Base-by-base conservation (phyloP, 164 flowering plant genomes). In the Aristolochia contorta region DNA sequence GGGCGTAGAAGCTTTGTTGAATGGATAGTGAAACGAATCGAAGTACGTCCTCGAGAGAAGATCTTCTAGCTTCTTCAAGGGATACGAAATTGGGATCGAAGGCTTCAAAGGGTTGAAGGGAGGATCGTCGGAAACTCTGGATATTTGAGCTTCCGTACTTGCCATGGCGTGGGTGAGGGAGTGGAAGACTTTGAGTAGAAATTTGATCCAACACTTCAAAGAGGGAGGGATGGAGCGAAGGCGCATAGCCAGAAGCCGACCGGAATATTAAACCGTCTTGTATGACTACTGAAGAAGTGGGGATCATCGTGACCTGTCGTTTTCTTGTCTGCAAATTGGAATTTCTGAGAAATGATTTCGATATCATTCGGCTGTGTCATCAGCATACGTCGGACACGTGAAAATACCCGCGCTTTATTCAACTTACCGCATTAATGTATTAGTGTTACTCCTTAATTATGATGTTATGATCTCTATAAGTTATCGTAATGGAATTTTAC, bases 11-110 rank as follows among this genome's bases (percentile, higher is more conserved):
- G 89, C 59, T 32, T 24, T 71, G 68, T 92, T 92, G 66, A 87
- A 92, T 5, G 87, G 84, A 74, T 51, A 89, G 71, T 89, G 98
- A 72, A 92, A 92, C 5, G 98, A 89, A 3, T 78, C 56, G 74
- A 85, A 92, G 64, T 87, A 92, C 27, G 84, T 65, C n/a, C 87
- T 72, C 1, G 87, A 78, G 25, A 71, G 75, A 19, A 89, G 77
- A 30, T 87, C 89, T 22, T 82, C 74, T 1, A 92, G 87, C 14
- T 80, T 82, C 24, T 72, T 75, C 66, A 92, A 67, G 2, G 95
- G 98, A 67, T 72, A 92, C 25, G 98, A 83, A 54, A 92, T 59
- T 0, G 98, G 98, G 22, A 30, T 14, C 0, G 87, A 65, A 4
- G 98, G 98, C 59, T 66, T 56, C 0, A 55, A 55, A 2, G 91